Evolutionary conservation across 768 basidiomycete species (phyloP).

Genomic region (Tylopilus sp.): DNA sequence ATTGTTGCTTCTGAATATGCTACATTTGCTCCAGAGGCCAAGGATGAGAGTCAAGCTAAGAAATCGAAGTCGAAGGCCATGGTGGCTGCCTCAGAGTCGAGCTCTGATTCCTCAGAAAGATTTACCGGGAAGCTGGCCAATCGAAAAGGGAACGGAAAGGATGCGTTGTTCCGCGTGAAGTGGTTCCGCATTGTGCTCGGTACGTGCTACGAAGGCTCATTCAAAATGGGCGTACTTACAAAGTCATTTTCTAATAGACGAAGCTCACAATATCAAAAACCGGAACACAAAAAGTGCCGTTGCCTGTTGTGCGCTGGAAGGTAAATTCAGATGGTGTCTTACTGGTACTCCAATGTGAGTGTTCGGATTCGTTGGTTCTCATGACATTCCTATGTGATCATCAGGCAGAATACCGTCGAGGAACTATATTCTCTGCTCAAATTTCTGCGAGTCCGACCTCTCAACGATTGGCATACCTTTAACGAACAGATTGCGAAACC

Average conservation of each 20-base stretch:
- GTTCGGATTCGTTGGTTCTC: not conserved
- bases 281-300: slow-evolving; percentile 70
- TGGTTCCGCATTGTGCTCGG: slow-evolving; percentile 89
- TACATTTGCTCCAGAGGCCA: slow-evolving; percentile 44
- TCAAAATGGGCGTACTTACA: not conserved
- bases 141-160: slow-evolving; percentile 44
- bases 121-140: slow-evolving; percentile 39
- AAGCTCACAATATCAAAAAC: slow-evolving; percentile 95
- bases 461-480: slow-evolving; percentile 79
- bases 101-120: slow-evolving; percentile 36
- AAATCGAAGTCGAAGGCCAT: slow-evolving; percentile 35
- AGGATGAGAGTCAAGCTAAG: slow-evolving; percentile 53
- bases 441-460: slow-evolving; percentile 80
- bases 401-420: slow-evolving; percentile 83
- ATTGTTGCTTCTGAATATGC: slow-evolving; percentile 79
- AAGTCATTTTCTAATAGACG: slow-evolving; percentile 48
- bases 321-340: slow-evolving; percentile 84
- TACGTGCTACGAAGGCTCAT: slow-evolving; percentile 27
- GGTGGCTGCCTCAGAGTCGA: slow-evolving; percentile 27
- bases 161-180: slow-evolving; percentile 70
- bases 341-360: slow-evolving; percentile 77
- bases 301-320: slow-evolving; percentile 74
- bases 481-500: slow-evolving; percentile 76
- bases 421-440: slow-evolving; percentile 89
- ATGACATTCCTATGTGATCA: not conserved